These are phyloP conservation scores for Acer campestre DNA, from an alignment of 345 rosid species.

Conservation along the genomic window DNA sequence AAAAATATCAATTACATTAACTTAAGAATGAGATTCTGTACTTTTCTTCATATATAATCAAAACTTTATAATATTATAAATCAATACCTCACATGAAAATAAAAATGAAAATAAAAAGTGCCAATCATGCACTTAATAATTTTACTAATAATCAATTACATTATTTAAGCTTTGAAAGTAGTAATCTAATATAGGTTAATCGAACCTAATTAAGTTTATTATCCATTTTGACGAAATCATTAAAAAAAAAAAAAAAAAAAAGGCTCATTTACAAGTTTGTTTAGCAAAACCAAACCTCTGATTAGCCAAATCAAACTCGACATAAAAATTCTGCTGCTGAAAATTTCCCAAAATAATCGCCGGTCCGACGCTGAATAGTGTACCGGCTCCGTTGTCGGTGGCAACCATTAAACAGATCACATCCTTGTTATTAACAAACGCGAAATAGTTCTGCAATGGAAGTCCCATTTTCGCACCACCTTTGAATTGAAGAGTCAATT, in stretches of 20 bases:
- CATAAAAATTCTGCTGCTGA: constrained; percentile 76
- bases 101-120: too few relatives aligned
- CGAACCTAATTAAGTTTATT: too few relatives aligned
- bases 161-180: background rate
- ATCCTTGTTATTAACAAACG: constrained; percentile 24
- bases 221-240: background rate
- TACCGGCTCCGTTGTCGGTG: constrained; percentile 30
- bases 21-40: too few relatives aligned
- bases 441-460: constrained; percentile 64
- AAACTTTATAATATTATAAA: too few relatives aligned
- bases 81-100: too few relatives aligned
- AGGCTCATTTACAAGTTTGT: constrained; percentile 47
- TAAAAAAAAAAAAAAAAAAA: background rate
- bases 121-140: too few relatives aligned
- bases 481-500: constrained; percentile 60
- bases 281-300: constrained; percentile 70
- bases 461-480: constrained; percentile 81
- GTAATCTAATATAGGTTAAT: background rate
- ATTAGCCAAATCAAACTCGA: constrained; percentile 76
- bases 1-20: too few relatives aligned
- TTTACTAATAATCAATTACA: background rate
- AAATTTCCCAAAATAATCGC: constrained; percentile 79
- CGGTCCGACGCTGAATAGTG: constrained; percentile 52
- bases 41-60: too few relatives aligned
- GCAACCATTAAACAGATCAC: constrained; percentile 55